A percentile compares a stretch with the other conserved stretches of the same genome.
These are phyloP conservation scores for Pythium utonaiense DNA, from an alignment of 352 stramenopile genomes.

Conservation along the genomic window DNA sequence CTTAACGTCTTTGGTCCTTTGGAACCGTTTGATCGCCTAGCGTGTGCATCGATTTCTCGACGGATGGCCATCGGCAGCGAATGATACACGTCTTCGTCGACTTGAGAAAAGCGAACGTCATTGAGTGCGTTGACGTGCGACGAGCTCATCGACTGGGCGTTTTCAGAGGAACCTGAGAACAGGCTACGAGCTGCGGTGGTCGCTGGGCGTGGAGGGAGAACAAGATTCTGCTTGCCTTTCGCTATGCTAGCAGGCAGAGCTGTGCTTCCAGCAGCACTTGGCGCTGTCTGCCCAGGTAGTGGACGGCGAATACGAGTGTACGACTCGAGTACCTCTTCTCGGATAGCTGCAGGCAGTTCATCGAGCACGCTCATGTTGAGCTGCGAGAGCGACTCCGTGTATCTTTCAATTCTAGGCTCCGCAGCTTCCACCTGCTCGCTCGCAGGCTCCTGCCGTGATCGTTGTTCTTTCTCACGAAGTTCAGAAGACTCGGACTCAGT, in stretches of 20 bases:
- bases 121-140: conserved; percentile 36
- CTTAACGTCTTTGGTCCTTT: neutral
- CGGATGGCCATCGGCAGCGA: conserved; percentile 62
- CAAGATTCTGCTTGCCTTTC: conserved; percentile 21
- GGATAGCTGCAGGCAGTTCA: conserved; percentile 50
- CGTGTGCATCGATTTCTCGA: conserved; percentile 62
- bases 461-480: neutral
- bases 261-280: conserved; percentile 3
- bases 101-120: conserved; percentile 73
- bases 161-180: neutral
- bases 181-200: neutral
- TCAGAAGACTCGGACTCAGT: conserved; percentile 20
- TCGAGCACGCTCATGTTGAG: conserved; percentile 60
- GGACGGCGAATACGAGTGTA: conserved; percentile 16
- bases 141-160: neutral
- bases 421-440: neutral
- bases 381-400: conserved; percentile 43
- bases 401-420: neutral
- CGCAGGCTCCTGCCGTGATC: neutral
- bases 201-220: neutral
- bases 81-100: conserved; percentile 75
- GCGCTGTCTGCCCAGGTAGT: neutral
- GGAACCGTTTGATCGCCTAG: conserved; percentile 39
- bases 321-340: conserved; percentile 50
- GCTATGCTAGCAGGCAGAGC: conserved; percentile 9